Evolutionary conservation across 2,329 filamentous ascomycete genomes (phyloP), one percentile per base, ranked within the genome.

Genomic region (Penicillium sp.): DNA sequence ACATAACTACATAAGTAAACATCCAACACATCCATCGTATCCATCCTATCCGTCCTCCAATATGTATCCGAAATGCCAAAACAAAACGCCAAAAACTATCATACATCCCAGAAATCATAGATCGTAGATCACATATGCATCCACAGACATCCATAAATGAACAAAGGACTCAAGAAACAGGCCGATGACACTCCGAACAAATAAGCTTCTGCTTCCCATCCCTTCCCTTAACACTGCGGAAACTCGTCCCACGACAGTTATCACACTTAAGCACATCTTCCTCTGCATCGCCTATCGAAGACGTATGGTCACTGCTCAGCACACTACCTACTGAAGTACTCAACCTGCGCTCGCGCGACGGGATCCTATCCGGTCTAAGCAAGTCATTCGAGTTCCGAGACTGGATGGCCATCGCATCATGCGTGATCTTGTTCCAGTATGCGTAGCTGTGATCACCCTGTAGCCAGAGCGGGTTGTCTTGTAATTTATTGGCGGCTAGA

Each of bases 211-310:
- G 83, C 52, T 77, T 79, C 42, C 76, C 78, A 8, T 80, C 81
- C 29, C 77, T 80, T 4, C 80, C 75, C 59, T 81, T 84, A 63
- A 81, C 84, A 1, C 83, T 83, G 62, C 84, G 84, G 63, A 91
- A 91, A 59, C 86, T 84, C 21, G 74, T 81, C 1, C 83, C 81
- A 5, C 82, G 81, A 66, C 88, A 91, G 59, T 79, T 80, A 23
- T 78, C 75, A 66, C 88, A 90, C 25, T 73, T 78, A 62, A 83
- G 79, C n/a, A 77, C 77, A 21, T 81, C 80, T 9, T 77, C 79
- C 4, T 79, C 78, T 15, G 73, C 75, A 9, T 76, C 75, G 5
- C 68, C 74, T 21, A 59, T 70, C 49, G 49, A 77, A 23, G 75
- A 80, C 3, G 73, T 76, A 57, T 79, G 77, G 63, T 86, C 83